phyloP scores from a whole-genome alignment of 2,329 filamentous ascomycete genomes.

The Orbilia quercus region DNA sequence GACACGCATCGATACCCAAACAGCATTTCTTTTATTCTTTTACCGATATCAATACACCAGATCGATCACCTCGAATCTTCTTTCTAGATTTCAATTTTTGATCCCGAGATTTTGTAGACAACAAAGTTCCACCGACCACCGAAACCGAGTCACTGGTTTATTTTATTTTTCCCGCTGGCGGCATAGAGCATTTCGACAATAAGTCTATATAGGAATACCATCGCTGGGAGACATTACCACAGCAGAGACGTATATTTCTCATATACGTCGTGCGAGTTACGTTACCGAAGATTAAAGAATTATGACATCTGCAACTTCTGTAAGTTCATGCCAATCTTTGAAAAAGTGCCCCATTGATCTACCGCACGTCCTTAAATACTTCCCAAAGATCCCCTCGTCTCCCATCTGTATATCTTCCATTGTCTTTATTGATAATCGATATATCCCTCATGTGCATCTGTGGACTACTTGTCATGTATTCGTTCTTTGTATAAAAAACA shows the following conservation, averaged over 20 bases:
- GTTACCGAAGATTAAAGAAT: constrained; percentile 27
- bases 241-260: constrained; percentile 21
- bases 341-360: not conserved
- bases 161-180: constrained; percentile 12
- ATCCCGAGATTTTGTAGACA: constrained; percentile 23
- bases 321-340: constrained; percentile 21
- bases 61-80: not conserved
- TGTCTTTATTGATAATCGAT: too few species aligned
- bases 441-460: not conserved
- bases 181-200: not conserved
- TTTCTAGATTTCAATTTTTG: not conserved
- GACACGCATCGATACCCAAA: constrained; percentile 24
- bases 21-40: not conserved
- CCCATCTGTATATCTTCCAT: too few species aligned
- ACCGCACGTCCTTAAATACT: not conserved
- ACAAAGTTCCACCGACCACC: constrained; percentile 1
- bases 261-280: constrained; percentile 34
- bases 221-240: not conserved
- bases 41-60: not conserved
- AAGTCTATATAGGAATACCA: constrained; percentile 3
- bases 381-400: too few species aligned
- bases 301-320: constrained; percentile 44
- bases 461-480: too few species aligned
- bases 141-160: not conserved
- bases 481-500: too few species aligned